Evolutionary conservation across 2,329 filamentous ascomycete species (phyloP).

Genomic region (Penicillium sp.): DNA sequence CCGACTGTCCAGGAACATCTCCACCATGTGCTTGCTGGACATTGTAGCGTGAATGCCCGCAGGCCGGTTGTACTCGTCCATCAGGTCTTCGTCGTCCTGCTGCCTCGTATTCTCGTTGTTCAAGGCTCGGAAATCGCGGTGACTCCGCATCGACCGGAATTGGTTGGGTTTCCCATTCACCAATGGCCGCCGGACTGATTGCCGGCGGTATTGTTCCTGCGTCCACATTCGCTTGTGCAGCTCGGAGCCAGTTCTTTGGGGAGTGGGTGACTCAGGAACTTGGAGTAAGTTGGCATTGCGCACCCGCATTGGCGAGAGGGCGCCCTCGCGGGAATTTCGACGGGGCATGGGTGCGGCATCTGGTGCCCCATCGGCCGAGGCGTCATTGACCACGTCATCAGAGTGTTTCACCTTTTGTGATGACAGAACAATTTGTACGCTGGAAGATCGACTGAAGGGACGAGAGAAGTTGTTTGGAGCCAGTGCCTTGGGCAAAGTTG

Average conservation of each 20-base stretch:
- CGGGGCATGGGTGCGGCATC: constrained; percentile 1
- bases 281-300: constrained; percentile 22
- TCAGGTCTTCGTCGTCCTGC: constrained; percentile 14
- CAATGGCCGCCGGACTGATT: constrained; percentile 23
- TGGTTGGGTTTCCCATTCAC: constrained; percentile 23
- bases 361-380: too few relatives aligned
- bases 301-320: constrained; percentile 25
- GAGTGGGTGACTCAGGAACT: constrained; percentile 33
- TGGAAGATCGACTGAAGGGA: constrained; percentile 37
- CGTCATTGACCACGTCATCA: background rate
- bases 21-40: constrained; percentile 40
- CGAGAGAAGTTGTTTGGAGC: constrained; percentile 38
- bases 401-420: constrained; percentile 11
- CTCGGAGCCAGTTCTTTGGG: constrained; percentile 18
- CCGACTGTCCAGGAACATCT: constrained; percentile 37
- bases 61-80: constrained; percentile 19
- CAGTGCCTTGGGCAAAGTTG: constrained; percentile 6
- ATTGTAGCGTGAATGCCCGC: constrained; percentile 27
- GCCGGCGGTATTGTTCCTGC: constrained; percentile 23
- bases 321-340: constrained; percentile 1
- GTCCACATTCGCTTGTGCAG: constrained; percentile 20
- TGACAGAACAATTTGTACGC: constrained; percentile 23
- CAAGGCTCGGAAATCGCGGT: constrained; percentile 16
- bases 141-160: constrained; percentile 29
- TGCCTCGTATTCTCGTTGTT: constrained; percentile 34